Conservation (phyloP, 257 asterid genomes). For the Fraxinus anomala region DNA sequence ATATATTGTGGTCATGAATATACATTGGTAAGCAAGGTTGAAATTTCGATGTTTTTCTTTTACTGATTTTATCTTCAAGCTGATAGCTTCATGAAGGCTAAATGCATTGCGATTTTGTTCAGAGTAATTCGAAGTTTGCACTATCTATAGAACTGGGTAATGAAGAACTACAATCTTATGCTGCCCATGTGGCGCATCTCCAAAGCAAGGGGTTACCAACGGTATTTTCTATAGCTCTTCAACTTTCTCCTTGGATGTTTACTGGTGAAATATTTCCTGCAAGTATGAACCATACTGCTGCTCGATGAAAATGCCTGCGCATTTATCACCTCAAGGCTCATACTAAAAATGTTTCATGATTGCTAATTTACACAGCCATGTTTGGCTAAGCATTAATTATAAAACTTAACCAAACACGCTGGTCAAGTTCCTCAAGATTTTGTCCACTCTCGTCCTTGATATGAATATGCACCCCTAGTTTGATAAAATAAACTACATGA, state of each 20-base stretch:
- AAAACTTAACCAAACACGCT: not conserved
- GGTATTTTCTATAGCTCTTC: slow-evolving; percentile 41
- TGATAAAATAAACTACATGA: no score
- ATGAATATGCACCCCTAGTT: no score
- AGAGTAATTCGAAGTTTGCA: slow-evolving; percentile 97
- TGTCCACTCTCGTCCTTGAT: no score
- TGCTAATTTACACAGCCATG: no score
- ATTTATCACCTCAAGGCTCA: no score
- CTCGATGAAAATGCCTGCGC: not conserved
- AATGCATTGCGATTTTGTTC: slow-evolving; percentile 30
- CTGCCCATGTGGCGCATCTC: slow-evolving; percentile 59
- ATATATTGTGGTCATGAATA: slow-evolving; percentile 93
- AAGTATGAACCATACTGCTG: not conserved
- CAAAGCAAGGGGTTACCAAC: slow-evolving; percentile 84
- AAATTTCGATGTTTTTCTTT: slow-evolving; percentile 9
- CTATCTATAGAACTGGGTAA: slow-evolving; percentile 83
- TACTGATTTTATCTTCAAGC: slow-evolving; percentile 15
- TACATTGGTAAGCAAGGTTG: slow-evolving; percentile 60
- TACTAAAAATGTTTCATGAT: no score
- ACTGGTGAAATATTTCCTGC: slow-evolving; percentile 17
- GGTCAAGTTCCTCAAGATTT: no score
- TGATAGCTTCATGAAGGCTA: slow-evolving; percentile 22
- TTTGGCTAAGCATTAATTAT: no score
- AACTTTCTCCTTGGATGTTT: slow-evolving; percentile 14
- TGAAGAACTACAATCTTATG: slow-evolving; percentile 71